phyloP scores from a whole-genome alignment of 768 basidiomycete genomes.

The Thelephora aurantiotincta region DNA sequence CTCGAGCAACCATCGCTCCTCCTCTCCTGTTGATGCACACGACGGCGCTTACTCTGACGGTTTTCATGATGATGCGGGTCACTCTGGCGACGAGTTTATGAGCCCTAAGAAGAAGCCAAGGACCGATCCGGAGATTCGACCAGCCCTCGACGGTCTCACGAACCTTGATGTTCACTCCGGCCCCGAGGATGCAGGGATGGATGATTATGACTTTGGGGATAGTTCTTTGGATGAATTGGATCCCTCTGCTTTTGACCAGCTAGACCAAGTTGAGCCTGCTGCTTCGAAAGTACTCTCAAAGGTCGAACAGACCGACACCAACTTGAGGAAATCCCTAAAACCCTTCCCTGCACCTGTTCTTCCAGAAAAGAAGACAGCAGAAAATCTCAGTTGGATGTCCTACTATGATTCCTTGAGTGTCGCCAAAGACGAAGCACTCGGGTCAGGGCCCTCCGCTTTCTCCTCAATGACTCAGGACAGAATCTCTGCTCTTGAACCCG shows the following conservation, averaged over 20 bases:
- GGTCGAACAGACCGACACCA: conserved; percentile 13
- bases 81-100: conserved; percentile 45
- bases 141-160: conserved; percentile 43
- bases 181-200: conserved; percentile 6
- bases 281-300: conserved; percentile 15
- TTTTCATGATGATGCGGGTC: conserved; percentile 13
- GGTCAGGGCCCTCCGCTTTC: conserved; percentile 18
- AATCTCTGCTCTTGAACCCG: conserved; percentile 57
- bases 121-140: conserved; percentile 30
- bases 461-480: conserved; percentile 21
- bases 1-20: conserved; percentile 10
- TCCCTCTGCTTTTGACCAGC: conserved; percentile 42
- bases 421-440: conserved; percentile 44
- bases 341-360: conserved; percentile 7
- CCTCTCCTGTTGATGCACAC: conserved; percentile 12
- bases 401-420: conserved; percentile 62
- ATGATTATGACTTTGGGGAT: conserved; percentile 18
- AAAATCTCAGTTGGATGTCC: conserved; percentile 49
- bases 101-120: conserved; percentile 62
- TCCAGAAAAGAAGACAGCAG: conserved; percentile 25
- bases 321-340: conserved; percentile 11
- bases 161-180: conserved; percentile 34
- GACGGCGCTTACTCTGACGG: conserved; percentile 19
- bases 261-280: conserved; percentile 29
- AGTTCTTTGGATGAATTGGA: conserved; percentile 36